These are phyloP conservation scores for Arabis hirsuta DNA, from an alignment of 345 rosid genomes.

Conservation along the genomic window DNA sequence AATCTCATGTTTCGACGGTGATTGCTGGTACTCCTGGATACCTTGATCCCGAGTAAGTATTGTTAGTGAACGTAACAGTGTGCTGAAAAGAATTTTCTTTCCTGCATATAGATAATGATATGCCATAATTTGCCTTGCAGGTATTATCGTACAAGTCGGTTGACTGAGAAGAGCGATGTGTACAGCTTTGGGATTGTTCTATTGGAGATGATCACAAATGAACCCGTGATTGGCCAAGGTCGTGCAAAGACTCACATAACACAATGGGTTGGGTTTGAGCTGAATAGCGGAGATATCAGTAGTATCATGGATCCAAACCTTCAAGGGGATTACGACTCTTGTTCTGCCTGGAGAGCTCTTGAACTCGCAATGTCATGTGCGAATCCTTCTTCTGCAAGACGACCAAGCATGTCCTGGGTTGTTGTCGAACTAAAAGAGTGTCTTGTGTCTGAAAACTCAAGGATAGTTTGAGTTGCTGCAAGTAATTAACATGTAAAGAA, in stretches of 20 bases:
- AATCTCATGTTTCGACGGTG: background rate
- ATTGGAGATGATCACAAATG: constrained; percentile 30
- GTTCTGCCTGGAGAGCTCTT: constrained; percentile 28
- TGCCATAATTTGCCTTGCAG: constrained; percentile 8
- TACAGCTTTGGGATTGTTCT: constrained; percentile 24
- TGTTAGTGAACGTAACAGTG: background rate
- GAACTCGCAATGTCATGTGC: constrained; percentile 28
- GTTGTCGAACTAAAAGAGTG: background rate
- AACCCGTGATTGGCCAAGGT: background rate
- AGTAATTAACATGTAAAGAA: too few relatives aligned
- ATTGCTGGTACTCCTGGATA: constrained; percentile 31
- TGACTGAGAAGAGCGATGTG: constrained; percentile 23
- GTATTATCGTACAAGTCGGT: background rate
- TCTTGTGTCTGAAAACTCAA: background rate
- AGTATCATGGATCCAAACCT: constrained; percentile 22
- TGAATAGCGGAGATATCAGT: background rate
- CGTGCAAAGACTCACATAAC: background rate
- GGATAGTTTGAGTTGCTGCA: too few relatives aligned
- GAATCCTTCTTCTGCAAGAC: constrained; percentile 2
- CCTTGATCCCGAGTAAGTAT: constrained; percentile 32
- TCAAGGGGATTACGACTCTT: background rate
- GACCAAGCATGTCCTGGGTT: constrained; percentile 18
- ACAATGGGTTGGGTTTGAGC: constrained; percentile 2
- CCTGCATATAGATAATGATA: background rate
- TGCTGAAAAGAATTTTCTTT: background rate